phyloP scores from a whole-genome alignment of 148 eudicot genomes.

The Vaccinium macrocarpon region DNA sequence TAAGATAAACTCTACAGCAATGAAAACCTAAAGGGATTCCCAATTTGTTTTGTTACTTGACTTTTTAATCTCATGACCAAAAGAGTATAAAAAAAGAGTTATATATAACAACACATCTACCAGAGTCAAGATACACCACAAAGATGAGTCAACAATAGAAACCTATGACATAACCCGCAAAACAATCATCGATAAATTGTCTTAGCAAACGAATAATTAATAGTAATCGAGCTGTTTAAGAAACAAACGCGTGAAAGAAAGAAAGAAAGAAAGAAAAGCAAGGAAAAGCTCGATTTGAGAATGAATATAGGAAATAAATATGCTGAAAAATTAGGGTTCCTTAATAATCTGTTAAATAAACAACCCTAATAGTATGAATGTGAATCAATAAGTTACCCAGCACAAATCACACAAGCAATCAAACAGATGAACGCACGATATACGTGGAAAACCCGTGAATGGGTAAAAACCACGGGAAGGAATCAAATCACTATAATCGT shows the following conservation, averaged over 20 bases:
- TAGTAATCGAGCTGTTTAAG: not conserved
- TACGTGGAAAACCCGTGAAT: too few species aligned
- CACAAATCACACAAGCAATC: too few species aligned
- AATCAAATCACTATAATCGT: too few species aligned
- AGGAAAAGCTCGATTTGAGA: not conserved
- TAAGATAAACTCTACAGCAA: too few species aligned
- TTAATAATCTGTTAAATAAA: too few species aligned
- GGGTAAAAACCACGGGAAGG: too few species aligned
- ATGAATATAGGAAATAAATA: not conserved
- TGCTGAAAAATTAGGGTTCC: too few species aligned
- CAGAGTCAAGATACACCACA: not conserved
- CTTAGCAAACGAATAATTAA: not conserved
- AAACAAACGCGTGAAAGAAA: not conserved
- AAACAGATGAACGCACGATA: too few species aligned
- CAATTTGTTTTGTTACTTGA: not conserved
- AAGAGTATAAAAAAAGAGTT: not conserved
- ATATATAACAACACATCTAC: not conserved
- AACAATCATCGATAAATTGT: not conserved
- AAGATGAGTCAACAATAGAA: not conserved
- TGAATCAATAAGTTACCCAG: too few species aligned
- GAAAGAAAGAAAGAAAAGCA: not conserved
- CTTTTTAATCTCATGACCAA: not conserved
- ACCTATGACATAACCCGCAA: not conserved
- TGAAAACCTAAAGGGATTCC: not conserved
- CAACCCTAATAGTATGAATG: too few species aligned